Evolutionary conservation across 2,329 filamentous ascomycete species (phyloP), one percentile per base, ranked within the genome.

Genomic region (Pyricularia pennisetigena): DNA sequence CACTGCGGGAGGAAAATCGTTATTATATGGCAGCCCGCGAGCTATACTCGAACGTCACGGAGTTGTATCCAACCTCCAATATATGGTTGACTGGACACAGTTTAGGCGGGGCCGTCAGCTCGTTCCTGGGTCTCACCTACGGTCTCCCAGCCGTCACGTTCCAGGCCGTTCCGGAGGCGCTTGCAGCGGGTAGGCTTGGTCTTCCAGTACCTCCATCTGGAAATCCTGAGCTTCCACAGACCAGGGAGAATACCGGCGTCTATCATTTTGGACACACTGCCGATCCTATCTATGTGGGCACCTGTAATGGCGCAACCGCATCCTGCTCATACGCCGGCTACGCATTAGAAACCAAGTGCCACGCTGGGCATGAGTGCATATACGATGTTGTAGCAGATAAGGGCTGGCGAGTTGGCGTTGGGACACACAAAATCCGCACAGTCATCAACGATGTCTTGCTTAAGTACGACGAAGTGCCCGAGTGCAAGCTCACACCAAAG

Each of bases 241-340:
- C 86, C 54, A 84, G 92, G 61, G 79, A 86, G 69, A 85, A 88
- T 74, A 96, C 93, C 0, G 94, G 92, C 14, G 84, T 91, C 0
- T 96, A 88, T 75, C 95, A 99, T 77, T 94, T 97, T 76, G 95
- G 95, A 4, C 94, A 98, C 74, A 98, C 93, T 0, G 95, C 95
- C 0, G 95, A 99, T 77, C 95, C 95, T 0, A 89, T 99, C 41
- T 99, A 72, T 74, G 94, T 97, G 81, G 95, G 95, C 35, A 92
- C 90, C 0, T 98, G 95, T 79, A 97, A 97, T 74, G 92, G 91
- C 35, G 92, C 92, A 2, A 93, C 92, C 2, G 94, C 94, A 2
- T 88, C 90, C 12, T 98, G 95, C 78, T 95, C 94, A 0, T 88
- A 97, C 74, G 94, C 89, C 1, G 95, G 95, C 0, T 99, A 98